phyloP scores from a whole-genome alignment of 2,329 filamentous ascomycete species.

The Penicillium sclerotigenum region DNA sequence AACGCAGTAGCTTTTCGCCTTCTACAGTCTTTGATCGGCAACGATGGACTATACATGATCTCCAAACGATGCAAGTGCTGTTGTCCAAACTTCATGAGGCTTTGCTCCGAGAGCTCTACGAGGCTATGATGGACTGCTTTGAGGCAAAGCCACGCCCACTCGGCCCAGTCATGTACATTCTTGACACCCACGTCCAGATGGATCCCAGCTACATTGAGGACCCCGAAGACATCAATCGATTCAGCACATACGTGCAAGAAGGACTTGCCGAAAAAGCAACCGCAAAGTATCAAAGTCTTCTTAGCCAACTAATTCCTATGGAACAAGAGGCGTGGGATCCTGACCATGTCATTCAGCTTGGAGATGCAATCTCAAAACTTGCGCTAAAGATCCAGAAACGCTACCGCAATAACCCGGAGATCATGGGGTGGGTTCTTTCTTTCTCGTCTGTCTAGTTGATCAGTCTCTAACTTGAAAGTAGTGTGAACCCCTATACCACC shows the following conservation, averaged over 20 bases:
- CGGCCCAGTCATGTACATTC: slow-evolving; percentile 72
- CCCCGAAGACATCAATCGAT: slow-evolving; percentile 68
- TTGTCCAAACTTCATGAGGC: slow-evolving; percentile 74
- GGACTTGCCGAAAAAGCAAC: slow-evolving; percentile 71
- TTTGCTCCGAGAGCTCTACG: slow-evolving; percentile 80
- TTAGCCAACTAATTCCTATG: slow-evolving; percentile 76
- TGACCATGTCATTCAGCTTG: slow-evolving; percentile 82
- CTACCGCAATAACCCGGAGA: slow-evolving; percentile 80
- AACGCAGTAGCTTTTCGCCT: slow-evolving; percentile 49
- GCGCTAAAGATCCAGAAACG: slow-evolving; percentile 88
- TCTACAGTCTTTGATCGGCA: slow-evolving; percentile 56
- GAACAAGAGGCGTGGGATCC: slow-evolving; percentile 85
- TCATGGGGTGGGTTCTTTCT: slow-evolving; percentile 64
- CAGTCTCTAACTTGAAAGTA: slow-evolving; percentile 24
- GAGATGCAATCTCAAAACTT: slow-evolving; percentile 78
- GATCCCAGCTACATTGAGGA: slow-evolving; percentile 73
- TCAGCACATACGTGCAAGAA: slow-evolving; percentile 67
- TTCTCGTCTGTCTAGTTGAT: slow-evolving; percentile 43
- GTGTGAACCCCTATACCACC: slow-evolving; percentile 62
- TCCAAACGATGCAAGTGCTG: slow-evolving; percentile 68
- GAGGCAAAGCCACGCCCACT: slow-evolving; percentile 82
- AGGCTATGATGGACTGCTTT: slow-evolving; percentile 82
- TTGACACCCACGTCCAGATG: slow-evolving; percentile 76
- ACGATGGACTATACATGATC: slow-evolving; percentile 69
- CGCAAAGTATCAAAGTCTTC: slow-evolving; percentile 73